A percentile compares a stretch with the other conserved stretches of the same genome.
phyloP scores from a whole-genome alignment of 1,139 yeast genomes.

The Saccharomyces hybrid region DNA sequence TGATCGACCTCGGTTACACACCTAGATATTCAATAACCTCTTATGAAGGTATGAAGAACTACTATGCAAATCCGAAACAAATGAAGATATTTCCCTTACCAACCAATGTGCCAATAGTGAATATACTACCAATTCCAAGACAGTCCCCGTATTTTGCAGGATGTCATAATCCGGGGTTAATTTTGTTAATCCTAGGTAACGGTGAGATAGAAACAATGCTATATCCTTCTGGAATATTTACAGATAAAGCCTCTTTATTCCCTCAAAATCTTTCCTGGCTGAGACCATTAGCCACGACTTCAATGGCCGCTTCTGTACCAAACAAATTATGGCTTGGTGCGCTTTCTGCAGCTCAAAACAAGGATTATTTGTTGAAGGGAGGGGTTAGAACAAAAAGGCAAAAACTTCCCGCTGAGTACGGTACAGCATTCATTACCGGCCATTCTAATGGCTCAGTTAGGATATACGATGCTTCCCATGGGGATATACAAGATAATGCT shows the following conservation, averaged over 20 bases:
- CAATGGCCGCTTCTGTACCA: slow-evolving; percentile 49
- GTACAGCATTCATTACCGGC: slow-evolving; percentile 62
- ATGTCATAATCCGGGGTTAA: slow-evolving; percentile 55
- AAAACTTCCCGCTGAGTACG: slow-evolving; percentile 1
- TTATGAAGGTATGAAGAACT: slow-evolving; percentile 71
- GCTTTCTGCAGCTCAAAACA: slow-evolving; percentile 43
- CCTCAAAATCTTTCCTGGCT: slow-evolving; percentile 78
- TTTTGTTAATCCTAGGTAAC: slow-evolving; percentile 50
- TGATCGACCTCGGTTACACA: slow-evolving; percentile 73
- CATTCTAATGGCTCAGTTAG: slow-evolving; percentile 75
- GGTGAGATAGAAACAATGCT: slow-evolving; percentile 50
- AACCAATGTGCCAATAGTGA: slow-evolving; percentile 36
- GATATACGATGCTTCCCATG: slow-evolving; percentile 73
- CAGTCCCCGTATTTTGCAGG: slow-evolving; percentile 62
- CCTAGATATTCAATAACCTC: slow-evolving; percentile 75
- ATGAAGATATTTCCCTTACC: slow-evolving; percentile 49
- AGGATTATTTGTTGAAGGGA: slow-evolving; percentile 50
- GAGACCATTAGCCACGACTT: slow-evolving; percentile 59
- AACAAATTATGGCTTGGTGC: slow-evolving; percentile 67
- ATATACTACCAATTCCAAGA: slow-evolving; percentile 45
- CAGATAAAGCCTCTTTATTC: slow-evolving; percentile 51
- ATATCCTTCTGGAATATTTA: slow-evolving; percentile 48
- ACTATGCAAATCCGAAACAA: slow-evolving; percentile 58
- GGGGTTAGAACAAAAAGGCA: slow-evolving; percentile 61
- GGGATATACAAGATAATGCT: slow-evolving; percentile 59